Evolutionary conservation across 176 grass and related monocot genomes (phyloP).

Genomic region (Neostapfia colusana): DNA sequence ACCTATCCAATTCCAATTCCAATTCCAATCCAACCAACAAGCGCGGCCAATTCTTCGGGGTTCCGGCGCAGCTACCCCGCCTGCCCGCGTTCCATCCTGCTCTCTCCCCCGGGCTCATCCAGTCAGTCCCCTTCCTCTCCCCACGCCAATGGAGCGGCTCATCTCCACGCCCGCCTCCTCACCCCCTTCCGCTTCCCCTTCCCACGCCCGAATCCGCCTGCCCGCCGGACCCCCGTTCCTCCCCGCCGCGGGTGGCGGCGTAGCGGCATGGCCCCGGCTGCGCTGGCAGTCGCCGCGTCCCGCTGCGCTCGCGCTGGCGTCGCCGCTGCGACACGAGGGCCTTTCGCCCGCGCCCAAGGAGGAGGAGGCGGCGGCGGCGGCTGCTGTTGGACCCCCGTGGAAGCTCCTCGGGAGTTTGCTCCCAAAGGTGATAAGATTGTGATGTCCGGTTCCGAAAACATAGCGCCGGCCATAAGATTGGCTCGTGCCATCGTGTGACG

Average conservation of each 20-base stretch:
- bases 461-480: not conserved
- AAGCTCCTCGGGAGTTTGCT: constrained; percentile 34
- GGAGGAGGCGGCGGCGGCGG: not conserved
- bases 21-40: constrained; percentile 14
- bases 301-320: constrained; percentile 2
- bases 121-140: not conserved
- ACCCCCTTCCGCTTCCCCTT: not conserved
- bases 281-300: not conserved
- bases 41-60: not conserved
- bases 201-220: constrained; percentile 30
- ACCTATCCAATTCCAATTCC: no score
- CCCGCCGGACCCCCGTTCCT: constrained; percentile 14
- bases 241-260: constrained; percentile 12
- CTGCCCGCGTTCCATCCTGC: not conserved
- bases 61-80: not conserved
- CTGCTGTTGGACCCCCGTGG: not conserved
- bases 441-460: not conserved
- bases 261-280: constrained; percentile 28
- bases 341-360: not conserved
- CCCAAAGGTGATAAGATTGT: constrained; percentile 39
- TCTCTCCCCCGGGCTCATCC: not conserved
- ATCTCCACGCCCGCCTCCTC: constrained; percentile 46
- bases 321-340: constrained; percentile 21
- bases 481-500: not conserved
- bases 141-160: constrained; percentile 56